A percentile compares a stretch with the other conserved stretches of the same genome.
phyloP scores from a whole-genome alignment of 192 early-diverging fungal genomes.

The Chytriomyces sp. region DNA sequence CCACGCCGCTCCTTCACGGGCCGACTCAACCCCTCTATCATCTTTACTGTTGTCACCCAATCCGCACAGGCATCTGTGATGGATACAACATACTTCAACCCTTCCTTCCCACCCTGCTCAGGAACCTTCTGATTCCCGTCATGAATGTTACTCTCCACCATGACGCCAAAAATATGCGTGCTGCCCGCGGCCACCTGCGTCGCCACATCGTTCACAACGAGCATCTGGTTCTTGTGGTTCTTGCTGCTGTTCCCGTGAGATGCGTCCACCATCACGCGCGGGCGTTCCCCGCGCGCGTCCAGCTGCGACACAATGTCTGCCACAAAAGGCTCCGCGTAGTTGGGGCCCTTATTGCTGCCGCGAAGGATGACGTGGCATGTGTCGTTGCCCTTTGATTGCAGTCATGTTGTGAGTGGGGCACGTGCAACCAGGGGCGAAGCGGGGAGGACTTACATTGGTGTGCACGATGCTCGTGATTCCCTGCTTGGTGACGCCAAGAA shows the following conservation, averaged over 20 bases:
- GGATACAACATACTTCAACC: slow-evolving; percentile 84
- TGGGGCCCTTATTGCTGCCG: slow-evolving; percentile 84
- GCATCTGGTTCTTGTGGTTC: slow-evolving; percentile 78
- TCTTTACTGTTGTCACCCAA: slow-evolving; percentile 85
- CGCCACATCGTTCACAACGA: slow-evolving; percentile 72
- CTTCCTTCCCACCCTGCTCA: slow-evolving; percentile 65
- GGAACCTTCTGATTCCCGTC: slow-evolving; percentile 77
- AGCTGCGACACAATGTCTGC: slow-evolving; percentile 59
- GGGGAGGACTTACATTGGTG: slow-evolving; percentile 57
- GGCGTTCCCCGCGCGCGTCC: slow-evolving; percentile 56
- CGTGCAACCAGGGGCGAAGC: neutral
- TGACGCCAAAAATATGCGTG: slow-evolving; percentile 81
- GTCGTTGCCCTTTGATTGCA: slow-evolving; percentile 83
- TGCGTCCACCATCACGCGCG: slow-evolving; percentile 90
- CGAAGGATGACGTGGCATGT: slow-evolving; percentile 93
- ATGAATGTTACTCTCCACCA: slow-evolving; percentile 92
- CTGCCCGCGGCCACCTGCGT: slow-evolving; percentile 64
- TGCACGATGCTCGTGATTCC: slow-evolving; percentile 88
- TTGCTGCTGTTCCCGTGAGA: slow-evolving; percentile 95
- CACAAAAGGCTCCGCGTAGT: slow-evolving; percentile 81
- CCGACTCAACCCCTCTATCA: slow-evolving; percentile 57
- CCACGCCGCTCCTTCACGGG: neutral
- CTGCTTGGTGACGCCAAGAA: slow-evolving; percentile 93
- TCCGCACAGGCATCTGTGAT: slow-evolving; percentile 93
- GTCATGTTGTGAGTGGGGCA: neutral